A percentile compares a stretch with the other conserved stretches of the same genome.
These are phyloP conservation scores for Camelina sativa DNA, from an alignment of 345 rosid genomes.

Conservation along the genomic window DNA sequence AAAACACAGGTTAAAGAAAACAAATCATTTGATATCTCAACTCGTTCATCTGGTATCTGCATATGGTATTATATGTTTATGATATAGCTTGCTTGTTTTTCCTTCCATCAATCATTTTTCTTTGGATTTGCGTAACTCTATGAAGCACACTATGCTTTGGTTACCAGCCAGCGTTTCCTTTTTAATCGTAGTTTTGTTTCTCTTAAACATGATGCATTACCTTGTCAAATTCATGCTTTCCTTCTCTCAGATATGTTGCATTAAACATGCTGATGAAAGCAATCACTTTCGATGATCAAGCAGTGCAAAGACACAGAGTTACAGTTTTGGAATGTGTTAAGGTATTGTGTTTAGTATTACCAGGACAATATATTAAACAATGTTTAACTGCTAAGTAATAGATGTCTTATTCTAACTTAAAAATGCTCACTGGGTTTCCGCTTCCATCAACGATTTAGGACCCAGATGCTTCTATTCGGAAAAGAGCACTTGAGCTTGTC, in stretches of 20 bases:
- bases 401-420: constrained; percentile 4
- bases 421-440: constrained; percentile 41
- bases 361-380: constrained; percentile 6
- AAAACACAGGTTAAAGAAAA: no score
- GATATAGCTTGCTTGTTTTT: constrained; percentile 20
- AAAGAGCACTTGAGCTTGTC: constrained; percentile 95
- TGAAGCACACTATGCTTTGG: constrained; percentile 18
- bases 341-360: constrained; percentile 53
- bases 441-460: constrained; percentile 64
- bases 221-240: constrained; percentile 23
- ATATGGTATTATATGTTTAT: background rate
- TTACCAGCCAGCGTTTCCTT: constrained; percentile 10
- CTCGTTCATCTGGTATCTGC: constrained; percentile 1
- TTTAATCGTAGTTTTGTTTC: constrained; percentile 27
- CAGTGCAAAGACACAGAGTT: constrained; percentile 95
- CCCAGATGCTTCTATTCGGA: constrained; percentile 95
- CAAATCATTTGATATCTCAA: no score
- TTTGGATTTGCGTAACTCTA: constrained; percentile 18
- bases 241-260: constrained; percentile 81
- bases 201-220: constrained; percentile 70
- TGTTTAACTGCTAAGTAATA: constrained; percentile 11
- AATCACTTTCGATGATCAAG: constrained; percentile 84
- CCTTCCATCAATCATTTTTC: constrained; percentile 9
- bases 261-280: constrained; percentile 98
- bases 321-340: constrained; percentile 98